Base-by-base conservation (phyloP, 2,329 filamentous ascomycete genomes). In the Nothophaeocryptopus gaeumannii region DNA sequence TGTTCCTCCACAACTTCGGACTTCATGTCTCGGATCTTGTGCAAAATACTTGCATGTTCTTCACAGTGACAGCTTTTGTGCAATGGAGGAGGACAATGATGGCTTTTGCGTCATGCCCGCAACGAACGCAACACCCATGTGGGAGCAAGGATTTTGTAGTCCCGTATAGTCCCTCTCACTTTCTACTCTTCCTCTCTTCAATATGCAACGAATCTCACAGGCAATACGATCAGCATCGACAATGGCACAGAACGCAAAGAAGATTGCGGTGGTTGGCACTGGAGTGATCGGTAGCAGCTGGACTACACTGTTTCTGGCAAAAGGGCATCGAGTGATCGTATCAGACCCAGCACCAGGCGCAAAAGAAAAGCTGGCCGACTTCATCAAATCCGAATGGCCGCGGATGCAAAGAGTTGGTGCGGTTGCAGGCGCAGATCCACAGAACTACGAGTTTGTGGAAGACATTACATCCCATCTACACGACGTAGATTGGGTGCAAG, bases 211-310 rank as follows among this genome's bases (percentile, higher is more conserved):
- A 26, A 26, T 26, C 20, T 26, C 20, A 26, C 20, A 26, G 7
- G 7, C 20, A 26, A 26, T 26, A 26, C 20, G 20, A 26, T 26
- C 20, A 26, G 20, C 20, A 16, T 8, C 15, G 9, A 44, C 8
- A 12, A 51, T 53, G 45, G 31, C 20, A 26, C 46, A 37, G 14
- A 12, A 26, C 8, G 35, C 55, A 53, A 59, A 59, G 26, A 63
- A 58, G 5, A 56, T 68, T n/a, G 60, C 59, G 39, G 60, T 72
- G 4, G 65, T 72, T 36, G 70, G 70, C 8, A 67, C 63, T 26
- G 70, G 71, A 5, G 62, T 67, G 11, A 73, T 73, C 13, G 71
- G 70, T 12, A 67, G 70, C 13, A 70, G 66, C 9, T 76, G 73
- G 72, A 68, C 71, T 2, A 68, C 67, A 8, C 60, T 73, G 0